These are phyloP conservation scores for Solanum bukasovii DNA, from an alignment of 257 asterid genomes.

Conservation along the genomic window DNA sequence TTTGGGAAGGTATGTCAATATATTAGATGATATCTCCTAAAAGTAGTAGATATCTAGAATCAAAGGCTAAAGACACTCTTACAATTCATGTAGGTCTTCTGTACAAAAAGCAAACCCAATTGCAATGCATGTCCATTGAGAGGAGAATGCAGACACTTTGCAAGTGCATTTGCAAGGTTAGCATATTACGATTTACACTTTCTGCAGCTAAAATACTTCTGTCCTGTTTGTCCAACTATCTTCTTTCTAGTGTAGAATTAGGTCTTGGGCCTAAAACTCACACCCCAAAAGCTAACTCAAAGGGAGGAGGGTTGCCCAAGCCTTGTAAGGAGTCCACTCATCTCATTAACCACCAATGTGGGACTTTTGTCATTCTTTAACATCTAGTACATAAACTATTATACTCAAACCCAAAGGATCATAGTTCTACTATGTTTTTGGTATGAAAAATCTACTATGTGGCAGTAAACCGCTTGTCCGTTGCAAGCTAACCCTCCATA, in stretches of 20 bases:
- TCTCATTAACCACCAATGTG: no score
- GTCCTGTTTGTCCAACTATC: background rate
- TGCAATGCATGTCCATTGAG: constrained; percentile 55
- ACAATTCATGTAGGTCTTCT: constrained; percentile 25
- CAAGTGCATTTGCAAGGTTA: constrained; percentile 52
- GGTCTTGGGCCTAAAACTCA: no score
- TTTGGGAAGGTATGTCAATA: constrained; percentile 42
- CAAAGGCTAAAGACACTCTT: background rate
- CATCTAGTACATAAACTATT: background rate
- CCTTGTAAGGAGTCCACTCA: no score
- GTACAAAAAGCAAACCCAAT: constrained; percentile 49
- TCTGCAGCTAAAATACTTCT: background rate
- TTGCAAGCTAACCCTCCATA: background rate
- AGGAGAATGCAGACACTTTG: constrained; percentile 56
- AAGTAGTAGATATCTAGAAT: background rate
- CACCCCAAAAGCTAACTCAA: no score
- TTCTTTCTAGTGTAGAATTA: background rate
- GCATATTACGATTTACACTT: background rate
- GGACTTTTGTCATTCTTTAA: no score
- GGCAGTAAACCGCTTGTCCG: background rate
- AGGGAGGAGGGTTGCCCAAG: no score
- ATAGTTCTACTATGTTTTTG: background rate
- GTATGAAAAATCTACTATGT: background rate
- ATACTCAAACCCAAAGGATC: background rate
- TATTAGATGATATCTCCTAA: background rate